These are phyloP conservation scores for Malus hybrid DNA, from an alignment of 331 rosid species.

Conservation along the genomic window DNA sequence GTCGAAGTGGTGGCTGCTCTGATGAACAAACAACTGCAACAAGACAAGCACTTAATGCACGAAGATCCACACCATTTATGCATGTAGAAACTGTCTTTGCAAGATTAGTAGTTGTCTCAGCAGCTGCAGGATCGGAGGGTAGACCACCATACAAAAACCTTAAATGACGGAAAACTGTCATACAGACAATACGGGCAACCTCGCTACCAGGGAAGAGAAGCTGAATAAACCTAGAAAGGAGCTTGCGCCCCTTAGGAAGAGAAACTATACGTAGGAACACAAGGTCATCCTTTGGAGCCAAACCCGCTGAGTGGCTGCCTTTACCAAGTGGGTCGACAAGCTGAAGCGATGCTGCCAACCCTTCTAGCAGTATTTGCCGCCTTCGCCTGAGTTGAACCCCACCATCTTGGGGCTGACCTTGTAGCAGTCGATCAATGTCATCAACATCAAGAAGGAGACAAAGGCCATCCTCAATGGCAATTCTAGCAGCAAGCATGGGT, in stretches of 20 bases:
- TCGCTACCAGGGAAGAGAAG: conserved; percentile 58
- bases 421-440: conserved; percentile 58
- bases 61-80: conserved; percentile 56
- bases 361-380: conserved; percentile 58
- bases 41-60: conserved; percentile 64
- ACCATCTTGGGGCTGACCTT: conserved; percentile 53
- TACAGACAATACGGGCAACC: conserved; percentile 55
- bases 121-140: conserved; percentile 48
- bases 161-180: conserved; percentile 68
- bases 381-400: conserved; percentile 56
- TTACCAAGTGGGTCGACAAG: conserved; percentile 64
- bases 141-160: conserved; percentile 60
- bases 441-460: conserved; percentile 69
- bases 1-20: conserved; percentile 72
- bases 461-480: conserved; percentile 59
- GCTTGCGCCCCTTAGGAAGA: conserved; percentile 56
- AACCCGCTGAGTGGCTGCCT: conserved; percentile 39
- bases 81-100: conserved; percentile 49
- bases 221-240: conserved; percentile 44
- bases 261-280: conserved; percentile 53
- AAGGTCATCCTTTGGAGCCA: conserved; percentile 53
- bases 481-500: conserved; percentile 71
- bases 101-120: conserved; percentile 38
- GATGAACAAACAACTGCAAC: conserved; percentile 73
- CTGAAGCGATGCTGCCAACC: conserved; percentile 62